Base-by-base conservation (phyloP, 2,329 filamentous ascomycete genomes). In the Sclerotinia nivalis region DNA sequence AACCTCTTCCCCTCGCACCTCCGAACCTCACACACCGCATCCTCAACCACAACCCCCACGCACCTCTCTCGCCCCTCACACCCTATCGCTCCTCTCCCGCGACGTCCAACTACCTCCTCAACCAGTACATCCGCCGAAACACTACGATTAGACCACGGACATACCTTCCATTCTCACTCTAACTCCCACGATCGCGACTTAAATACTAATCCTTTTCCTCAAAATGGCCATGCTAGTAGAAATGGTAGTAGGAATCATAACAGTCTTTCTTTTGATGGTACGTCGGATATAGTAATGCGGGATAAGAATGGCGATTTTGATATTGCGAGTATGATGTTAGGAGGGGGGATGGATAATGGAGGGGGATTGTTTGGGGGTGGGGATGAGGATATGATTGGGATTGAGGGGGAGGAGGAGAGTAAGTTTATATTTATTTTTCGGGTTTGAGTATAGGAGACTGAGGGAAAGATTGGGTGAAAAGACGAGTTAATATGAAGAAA, bases 281-380 rank as follows among this genome's bases (percentile, higher is more conserved):
- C 45, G 6, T 79, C 78, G 0, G 87, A 89, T 73, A 89, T 91
- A 70, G 85, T 91, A 12, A 84, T 89, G 59, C 83, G 88, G 73
- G 85, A 90, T 75, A 81, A 85, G 78, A 85, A 89, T 75, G 88
- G 88, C 62, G 87, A 90, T 73, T 84, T 89, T 69, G 84, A 88
- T 77, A 79, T 90, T n/a, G 82, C 82, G 22, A 56, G 79, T 81
- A 60, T 58, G 52, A 47, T 59, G 66, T 15, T 68, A 0, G 40
- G 66, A 25, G 54, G 37, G 55, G 66, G 31, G 0, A 50, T 49
- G 6, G 66, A 49, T 34, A 37, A 15, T 10, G 43, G 18, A 34
- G 66, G 40, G 18, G 55, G 34, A 86, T 73, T 54, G 28, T 31
- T 47, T 34, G 58, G 59, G 78, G 28, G 86, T 84, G 0, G 82